Evolutionary conservation across 192 early-diverging fungal species (phyloP).

Genomic region (Backusella circina): DNA sequence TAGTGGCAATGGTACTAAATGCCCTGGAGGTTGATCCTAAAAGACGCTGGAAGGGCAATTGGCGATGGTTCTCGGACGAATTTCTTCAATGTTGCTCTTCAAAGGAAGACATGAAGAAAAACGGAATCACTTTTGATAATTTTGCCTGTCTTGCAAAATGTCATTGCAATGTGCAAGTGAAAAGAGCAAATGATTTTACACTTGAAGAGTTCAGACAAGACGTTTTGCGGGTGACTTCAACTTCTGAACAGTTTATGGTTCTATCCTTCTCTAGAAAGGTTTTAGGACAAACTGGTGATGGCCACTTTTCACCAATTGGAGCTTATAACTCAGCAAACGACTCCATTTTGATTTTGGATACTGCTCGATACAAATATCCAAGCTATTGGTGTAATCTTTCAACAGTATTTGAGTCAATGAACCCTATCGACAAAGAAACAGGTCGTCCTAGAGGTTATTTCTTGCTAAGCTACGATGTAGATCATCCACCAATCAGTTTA

Average conservation of each 20-base stretch:
- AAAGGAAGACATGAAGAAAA: constrained; percentile 69
- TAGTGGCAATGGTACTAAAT: constrained; percentile 89
- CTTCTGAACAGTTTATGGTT: constrained; percentile 81
- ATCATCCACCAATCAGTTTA: constrained; percentile 33
- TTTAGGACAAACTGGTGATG: constrained; percentile 89
- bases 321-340: constrained; percentile 72
- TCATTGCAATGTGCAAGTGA: constrained; percentile 75
- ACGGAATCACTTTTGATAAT: constrained; percentile 88
- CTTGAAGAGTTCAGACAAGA: constrained; percentile 80
- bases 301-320: constrained; percentile 91
- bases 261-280: constrained; percentile 76
- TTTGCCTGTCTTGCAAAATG: constrained; percentile 88
- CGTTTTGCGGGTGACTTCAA: constrained; percentile 59
- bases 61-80: constrained; percentile 84
- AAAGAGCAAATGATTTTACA: constrained; percentile 61
- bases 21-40: constrained; percentile 89
- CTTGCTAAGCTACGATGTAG: constrained; percentile 51
- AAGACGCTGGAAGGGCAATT: constrained; percentile 88
- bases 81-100: constrained; percentile 67
- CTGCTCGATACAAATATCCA: constrained; percentile 90
- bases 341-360: constrained; percentile 82
- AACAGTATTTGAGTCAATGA: constrained; percentile 75
- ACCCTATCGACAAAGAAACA: constrained; percentile 80
- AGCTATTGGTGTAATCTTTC: constrained; percentile 77
- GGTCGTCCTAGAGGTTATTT: constrained; percentile 84